Conservation (phyloP, 306 rosid genomes). For the Trifolium dubium region DNA sequence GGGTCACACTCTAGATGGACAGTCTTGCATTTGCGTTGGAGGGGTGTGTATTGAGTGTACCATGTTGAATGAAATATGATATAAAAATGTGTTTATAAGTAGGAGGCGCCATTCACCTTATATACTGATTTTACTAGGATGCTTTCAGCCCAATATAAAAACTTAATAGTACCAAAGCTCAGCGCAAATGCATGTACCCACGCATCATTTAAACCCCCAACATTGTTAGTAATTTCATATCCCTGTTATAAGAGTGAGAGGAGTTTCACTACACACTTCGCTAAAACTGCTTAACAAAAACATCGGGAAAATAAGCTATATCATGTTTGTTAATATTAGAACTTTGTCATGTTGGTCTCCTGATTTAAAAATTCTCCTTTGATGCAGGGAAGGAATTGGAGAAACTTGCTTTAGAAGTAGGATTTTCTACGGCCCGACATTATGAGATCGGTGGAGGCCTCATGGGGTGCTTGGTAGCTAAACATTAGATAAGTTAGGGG, state of each 20-base stretch:
- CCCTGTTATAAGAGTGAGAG: not conserved
- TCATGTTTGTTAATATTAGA: constrained; percentile 26
- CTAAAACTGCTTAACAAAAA: not conserved
- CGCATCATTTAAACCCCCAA: not conserved
- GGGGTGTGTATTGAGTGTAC: too few relatives aligned
- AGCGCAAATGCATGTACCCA: not conserved
- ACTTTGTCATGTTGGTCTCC: constrained; percentile 28
- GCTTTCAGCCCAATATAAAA: too few relatives aligned
- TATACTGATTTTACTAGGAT: too few relatives aligned
- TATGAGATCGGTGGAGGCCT: constrained; percentile 88
- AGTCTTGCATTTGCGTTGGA: too few relatives aligned
- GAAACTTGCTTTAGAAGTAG: constrained; percentile 77
- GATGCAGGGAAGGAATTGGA: constrained; percentile 83
- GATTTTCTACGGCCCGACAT: constrained; percentile 72
- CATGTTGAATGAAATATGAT: too few relatives aligned
- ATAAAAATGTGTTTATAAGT: too few relatives aligned
- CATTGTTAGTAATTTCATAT: not conserved
- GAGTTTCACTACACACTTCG: not conserved
- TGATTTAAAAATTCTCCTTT: constrained; percentile 35
- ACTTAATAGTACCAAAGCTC: not conserved
- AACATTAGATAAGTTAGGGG: constrained; percentile 43
- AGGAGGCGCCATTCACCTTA: too few relatives aligned
- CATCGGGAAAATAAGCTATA: not conserved
- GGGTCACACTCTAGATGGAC: too few relatives aligned
- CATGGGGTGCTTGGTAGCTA: constrained; percentile 90